Conservation (phyloP, 345 rosid species). For the Eucalyptus victrix region DNA sequence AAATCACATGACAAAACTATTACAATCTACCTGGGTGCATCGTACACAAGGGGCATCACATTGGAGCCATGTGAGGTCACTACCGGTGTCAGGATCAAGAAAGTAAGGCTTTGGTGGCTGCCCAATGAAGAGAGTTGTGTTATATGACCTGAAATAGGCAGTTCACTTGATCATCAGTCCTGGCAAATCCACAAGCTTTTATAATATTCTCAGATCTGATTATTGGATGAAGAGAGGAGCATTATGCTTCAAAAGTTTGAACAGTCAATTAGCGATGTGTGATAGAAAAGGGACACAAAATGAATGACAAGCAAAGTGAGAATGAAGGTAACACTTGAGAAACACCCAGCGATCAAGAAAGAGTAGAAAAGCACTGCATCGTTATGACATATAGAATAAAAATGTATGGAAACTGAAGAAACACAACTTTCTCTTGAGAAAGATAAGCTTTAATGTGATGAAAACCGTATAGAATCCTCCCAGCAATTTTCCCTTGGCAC, state of each 20-base stretch:
- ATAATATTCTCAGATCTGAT: too few species aligned
- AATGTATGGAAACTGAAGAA: not conserved
- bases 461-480: not conserved
- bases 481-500: not conserved
- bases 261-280: not conserved
- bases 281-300: not conserved
- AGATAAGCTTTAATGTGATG: not conserved
- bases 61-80: constrained; percentile 98
- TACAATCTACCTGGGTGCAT: constrained; percentile 34
- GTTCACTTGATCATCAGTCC: not conserved
- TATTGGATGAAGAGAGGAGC: not conserved
- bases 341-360: not conserved
- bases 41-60: constrained; percentile 76
- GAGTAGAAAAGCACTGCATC: not conserved
- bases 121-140: constrained; percentile 55
- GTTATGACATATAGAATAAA: not conserved
- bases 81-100: constrained; percentile 91
- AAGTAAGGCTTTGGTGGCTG: constrained; percentile 80
- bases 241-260: not conserved
- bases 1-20: not conserved
- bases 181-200: not conserved
- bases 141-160: constrained; percentile 43
- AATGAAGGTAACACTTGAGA: not conserved
- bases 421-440: not conserved
- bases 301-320: not conserved